A percentile compares a stretch with the other conserved stretches of the same genome.
Evolutionary conservation across 164 flowering plant species (phyloP).

Genomic region (Saururus chinensis): DNA sequence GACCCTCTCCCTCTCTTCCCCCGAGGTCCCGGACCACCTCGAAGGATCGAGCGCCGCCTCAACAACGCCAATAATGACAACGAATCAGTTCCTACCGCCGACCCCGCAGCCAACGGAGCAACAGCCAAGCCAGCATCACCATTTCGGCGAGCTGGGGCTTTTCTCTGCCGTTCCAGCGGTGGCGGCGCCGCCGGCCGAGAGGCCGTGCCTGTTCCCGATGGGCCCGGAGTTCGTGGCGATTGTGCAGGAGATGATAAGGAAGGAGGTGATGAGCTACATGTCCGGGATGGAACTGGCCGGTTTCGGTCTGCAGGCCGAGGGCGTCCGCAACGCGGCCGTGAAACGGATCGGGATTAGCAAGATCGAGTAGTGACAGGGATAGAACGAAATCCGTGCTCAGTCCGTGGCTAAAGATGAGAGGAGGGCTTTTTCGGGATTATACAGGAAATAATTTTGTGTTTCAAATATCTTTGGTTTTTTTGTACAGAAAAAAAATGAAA

Average conservation of each 20-base stretch:
- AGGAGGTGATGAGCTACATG: slow-evolving; percentile 82
- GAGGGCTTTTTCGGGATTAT: not conserved
- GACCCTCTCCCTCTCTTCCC: slow-evolving; percentile 49
- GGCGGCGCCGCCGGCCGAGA: not conserved
- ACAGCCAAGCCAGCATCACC: not conserved
- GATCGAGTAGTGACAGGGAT: not conserved
- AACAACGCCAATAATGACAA: not conserved
- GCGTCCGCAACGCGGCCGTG: slow-evolving; percentile 49
- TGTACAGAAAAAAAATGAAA: not conserved
- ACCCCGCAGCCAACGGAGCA: not conserved
- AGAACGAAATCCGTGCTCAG: not conserved
- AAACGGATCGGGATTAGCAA: slow-evolving; percentile 49
- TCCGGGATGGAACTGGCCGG: slow-evolving; percentile 37
- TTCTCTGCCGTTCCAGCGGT: not conserved
- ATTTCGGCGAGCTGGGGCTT: not conserved
- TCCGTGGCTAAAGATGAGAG: not conserved
- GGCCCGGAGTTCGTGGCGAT: slow-evolving; percentile 53
- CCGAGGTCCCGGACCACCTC: not conserved
- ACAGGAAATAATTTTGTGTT: not conserved
- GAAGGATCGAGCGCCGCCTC: too few relatives aligned
- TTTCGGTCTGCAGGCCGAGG: slow-evolving; percentile 15
- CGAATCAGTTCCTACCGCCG: not conserved
- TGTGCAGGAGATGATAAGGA: slow-evolving; percentile 87
- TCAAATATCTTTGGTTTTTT: too few relatives aligned
- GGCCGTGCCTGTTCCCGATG: slow-evolving; percentile 10